phyloP scores from a whole-genome alignment of 2,329 filamentous ascomycete species.

The Arthrobotrys conoides region DNA sequence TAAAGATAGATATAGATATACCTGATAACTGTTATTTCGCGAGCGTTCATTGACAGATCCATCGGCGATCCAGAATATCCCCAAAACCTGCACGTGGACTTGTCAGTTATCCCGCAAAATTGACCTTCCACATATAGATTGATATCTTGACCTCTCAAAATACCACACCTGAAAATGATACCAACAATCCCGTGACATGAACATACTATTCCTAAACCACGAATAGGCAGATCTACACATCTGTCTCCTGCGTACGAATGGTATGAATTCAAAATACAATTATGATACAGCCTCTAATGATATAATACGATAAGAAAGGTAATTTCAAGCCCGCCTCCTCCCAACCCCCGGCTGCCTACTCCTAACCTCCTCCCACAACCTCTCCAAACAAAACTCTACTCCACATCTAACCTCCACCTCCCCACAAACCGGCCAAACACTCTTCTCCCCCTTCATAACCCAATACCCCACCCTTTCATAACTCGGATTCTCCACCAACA shows the following conservation, averaged over 20 bases:
- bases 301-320: neutral
- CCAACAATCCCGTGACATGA: too few species aligned
- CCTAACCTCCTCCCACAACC: conserved; percentile 84
- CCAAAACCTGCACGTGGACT: neutral
- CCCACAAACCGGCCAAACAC: conserved; percentile 90
- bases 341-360: conserved; percentile 66
- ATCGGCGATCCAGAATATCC: neutral
- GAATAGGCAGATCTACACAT: too few species aligned
- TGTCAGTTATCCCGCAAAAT: neutral
- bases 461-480: conserved; percentile 83
- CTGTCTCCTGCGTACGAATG: too few species aligned
- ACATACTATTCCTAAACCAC: too few species aligned
- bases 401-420: conserved; percentile 85
- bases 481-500: conserved; percentile 86
- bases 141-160: neutral
- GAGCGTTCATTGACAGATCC: conserved; percentile 8
- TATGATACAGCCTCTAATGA: neutral
- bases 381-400: conserved; percentile 88
- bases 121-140: too few species aligned
- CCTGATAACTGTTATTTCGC: neutral
- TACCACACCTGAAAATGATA: neutral
- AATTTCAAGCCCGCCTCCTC: conserved; percentile 21
- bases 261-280: too few species aligned
- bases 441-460: conserved; percentile 86
- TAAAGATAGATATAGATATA: neutral